Percentiles rank a stretch among this genome's conserved stretches.
phyloP scores from a whole-genome alignment of 1,284 basidiomycete species.

The Filobasidium uniguttulatum region DNA sequence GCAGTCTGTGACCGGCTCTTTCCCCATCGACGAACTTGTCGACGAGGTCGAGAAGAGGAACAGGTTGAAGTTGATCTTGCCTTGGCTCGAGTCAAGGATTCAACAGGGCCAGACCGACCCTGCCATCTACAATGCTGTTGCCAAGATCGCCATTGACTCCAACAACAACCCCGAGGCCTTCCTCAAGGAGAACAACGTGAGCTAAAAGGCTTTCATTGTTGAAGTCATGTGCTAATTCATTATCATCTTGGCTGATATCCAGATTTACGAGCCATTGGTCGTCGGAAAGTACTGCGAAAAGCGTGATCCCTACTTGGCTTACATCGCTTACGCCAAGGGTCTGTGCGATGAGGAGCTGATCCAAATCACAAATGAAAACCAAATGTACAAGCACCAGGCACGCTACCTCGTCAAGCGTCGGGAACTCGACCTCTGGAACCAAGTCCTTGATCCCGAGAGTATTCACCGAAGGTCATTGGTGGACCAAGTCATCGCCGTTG shows the following conservation, averaged over 20 bases:
- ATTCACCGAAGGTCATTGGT: conserved; percentile 85
- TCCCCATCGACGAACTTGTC: conserved; percentile 95
- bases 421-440: conserved; percentile 89
- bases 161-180: conserved; percentile 97
- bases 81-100: conserved; percentile 89
- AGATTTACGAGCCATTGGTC: conserved; percentile 89
- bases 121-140: conserved; percentile 88
- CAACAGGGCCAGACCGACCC: conserved; percentile 84
- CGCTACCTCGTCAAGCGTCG: conserved; percentile 95
- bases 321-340: conserved; percentile 98
- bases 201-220: conserved; percentile 25
- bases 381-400: conserved; percentile 99
- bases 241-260: neutral
- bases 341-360: conserved; percentile 98
- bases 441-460: conserved; percentile 82
- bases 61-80: conserved; percentile 87
- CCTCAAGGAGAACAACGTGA: conserved; percentile 93
- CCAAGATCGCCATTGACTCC: conserved; percentile 97
- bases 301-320: conserved; percentile 94
- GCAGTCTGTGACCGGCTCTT: conserved; percentile 86
- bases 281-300: conserved; percentile 99
- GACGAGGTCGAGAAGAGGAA: conserved; percentile 95
- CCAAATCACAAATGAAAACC: conserved; percentile 94
- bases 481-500: conserved; percentile 90
- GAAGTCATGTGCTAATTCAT: conserved; percentile 13